Evolutionary conservation across 2,329 filamentous ascomycete genomes (phyloP).

Genomic region (Epichloe scottii): DNA sequence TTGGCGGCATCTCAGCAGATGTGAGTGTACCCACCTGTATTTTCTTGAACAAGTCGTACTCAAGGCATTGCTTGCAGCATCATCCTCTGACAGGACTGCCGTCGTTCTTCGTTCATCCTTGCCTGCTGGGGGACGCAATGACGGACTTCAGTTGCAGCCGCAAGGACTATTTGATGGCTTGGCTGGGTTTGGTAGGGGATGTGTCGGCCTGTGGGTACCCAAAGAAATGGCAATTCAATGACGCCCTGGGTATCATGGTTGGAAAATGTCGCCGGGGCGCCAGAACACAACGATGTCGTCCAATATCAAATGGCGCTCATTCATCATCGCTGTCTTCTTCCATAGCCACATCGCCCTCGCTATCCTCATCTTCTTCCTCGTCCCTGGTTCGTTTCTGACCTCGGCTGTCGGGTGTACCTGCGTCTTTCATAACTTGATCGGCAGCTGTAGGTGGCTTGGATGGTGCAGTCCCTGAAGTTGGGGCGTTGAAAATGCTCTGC

Average conservation of each 20-base stretch:
- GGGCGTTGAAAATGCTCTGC: slow-evolving; percentile 68
- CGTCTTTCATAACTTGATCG: slow-evolving; percentile 38
- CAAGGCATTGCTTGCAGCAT: slow-evolving; percentile 44
- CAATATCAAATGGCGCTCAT: slow-evolving; percentile 16
- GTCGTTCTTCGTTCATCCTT: slow-evolving; percentile 86
- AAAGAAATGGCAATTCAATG: slow-evolving; percentile 46
- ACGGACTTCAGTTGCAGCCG: slow-evolving; percentile 46
- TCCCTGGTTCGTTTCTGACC: slow-evolving; percentile 61
- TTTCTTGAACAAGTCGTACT: slow-evolving; percentile 12
- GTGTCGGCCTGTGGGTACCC: slow-evolving; percentile 68
- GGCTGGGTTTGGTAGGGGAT: slow-evolving; percentile 81
- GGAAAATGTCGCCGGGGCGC: neutral
- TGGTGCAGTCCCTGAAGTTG: slow-evolving; percentile 37
- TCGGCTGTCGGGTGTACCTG: slow-evolving; percentile 39
- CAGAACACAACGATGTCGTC: neutral
- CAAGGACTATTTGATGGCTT: slow-evolving; percentile 68
- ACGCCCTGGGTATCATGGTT: slow-evolving; percentile 7
- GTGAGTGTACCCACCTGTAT: slow-evolving; percentile 37
- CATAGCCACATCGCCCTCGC: slow-evolving; percentile 56
- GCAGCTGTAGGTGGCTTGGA: slow-evolving; percentile 35
- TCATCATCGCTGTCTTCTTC: slow-evolving; percentile 66
- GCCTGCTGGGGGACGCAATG: slow-evolving; percentile 75
- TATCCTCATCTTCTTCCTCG: slow-evolving; percentile 52
- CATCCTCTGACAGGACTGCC: slow-evolving; percentile 71
- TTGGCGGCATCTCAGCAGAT: slow-evolving; percentile 65